Evolutionary conservation across 2,329 filamentous ascomycete genomes (phyloP).

Genomic region (Curvularia spicifera): DNA sequence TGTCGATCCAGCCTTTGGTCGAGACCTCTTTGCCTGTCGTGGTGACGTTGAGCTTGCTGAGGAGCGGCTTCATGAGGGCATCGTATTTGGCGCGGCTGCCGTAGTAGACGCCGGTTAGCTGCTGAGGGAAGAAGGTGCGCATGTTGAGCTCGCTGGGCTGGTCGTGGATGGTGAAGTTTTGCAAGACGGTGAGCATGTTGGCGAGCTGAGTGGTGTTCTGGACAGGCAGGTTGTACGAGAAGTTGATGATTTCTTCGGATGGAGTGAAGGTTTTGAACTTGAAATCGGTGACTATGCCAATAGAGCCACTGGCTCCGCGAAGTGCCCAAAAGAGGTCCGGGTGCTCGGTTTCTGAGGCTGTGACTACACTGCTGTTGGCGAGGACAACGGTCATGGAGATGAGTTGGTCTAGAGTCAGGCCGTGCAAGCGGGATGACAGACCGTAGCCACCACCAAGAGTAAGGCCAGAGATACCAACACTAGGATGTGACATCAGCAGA

Average conservation of each 20-base stretch:
- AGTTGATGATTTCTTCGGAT: slow-evolving; percentile 34
- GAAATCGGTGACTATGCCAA: slow-evolving; percentile 49
- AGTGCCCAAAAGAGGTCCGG: slow-evolving; percentile 52
- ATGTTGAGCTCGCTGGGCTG: slow-evolving; percentile 38
- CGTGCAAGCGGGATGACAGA: slow-evolving; percentile 32
- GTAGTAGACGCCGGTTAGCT: slow-evolving; percentile 36
- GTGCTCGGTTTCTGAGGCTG: slow-evolving; percentile 42
- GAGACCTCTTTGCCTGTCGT: slow-evolving; percentile 1
- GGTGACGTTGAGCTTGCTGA: slow-evolving; percentile 27
- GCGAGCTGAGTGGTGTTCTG: slow-evolving; percentile 24
- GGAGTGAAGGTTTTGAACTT: slow-evolving; percentile 40
- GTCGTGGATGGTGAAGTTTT: slow-evolving; percentile 32
- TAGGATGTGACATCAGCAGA: slow-evolving; percentile 6
- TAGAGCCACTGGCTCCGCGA: slow-evolving; percentile 49
- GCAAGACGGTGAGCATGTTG: slow-evolving; percentile 26
- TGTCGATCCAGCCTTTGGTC: slow-evolving; percentile 29
- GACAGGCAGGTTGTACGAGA: slow-evolving; percentile 29
- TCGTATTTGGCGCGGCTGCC: slow-evolving; percentile 31
- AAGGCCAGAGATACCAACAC: slow-evolving; percentile 40
- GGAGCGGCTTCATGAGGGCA: slow-evolving; percentile 33
- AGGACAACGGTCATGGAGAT: slow-evolving; percentile 41
- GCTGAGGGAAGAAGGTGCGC: slow-evolving; percentile 31
- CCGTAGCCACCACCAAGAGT: slow-evolving; percentile 40
- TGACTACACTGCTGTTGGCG: slow-evolving; percentile 44
- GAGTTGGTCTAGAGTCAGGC: slow-evolving; percentile 37